Evolutionary conservation across 2,329 filamentous ascomycete species (phyloP).

Genomic region (Paracamarosporium sp.): DNA sequence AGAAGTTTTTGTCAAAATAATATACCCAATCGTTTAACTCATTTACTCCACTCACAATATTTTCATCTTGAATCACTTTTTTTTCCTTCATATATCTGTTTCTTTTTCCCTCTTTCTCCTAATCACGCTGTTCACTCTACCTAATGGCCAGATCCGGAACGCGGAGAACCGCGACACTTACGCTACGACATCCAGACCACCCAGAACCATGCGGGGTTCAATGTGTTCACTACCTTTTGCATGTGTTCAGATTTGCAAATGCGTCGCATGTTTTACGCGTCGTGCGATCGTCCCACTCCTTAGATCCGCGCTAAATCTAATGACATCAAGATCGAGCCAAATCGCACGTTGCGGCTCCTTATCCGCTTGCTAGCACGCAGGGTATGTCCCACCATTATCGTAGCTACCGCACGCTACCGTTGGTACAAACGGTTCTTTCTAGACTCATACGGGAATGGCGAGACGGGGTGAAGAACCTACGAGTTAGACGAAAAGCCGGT

Average conservation of each 20-base stretch:
- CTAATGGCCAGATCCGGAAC: neutral
- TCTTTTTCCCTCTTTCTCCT: neutral
- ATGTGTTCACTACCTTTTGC: neutral
- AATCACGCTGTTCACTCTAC: no score
- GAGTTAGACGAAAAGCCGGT: slow-evolving; percentile 2
- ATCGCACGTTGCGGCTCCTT: neutral
- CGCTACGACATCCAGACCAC: neutral
- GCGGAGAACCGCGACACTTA: neutral
- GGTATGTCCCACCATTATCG: neutral
- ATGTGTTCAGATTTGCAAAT: neutral
- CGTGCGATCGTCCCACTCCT: neutral
- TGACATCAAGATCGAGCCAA: slow-evolving; percentile 8
- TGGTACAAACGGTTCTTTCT: neutral
- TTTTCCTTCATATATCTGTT: neutral
- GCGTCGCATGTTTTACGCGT: neutral
- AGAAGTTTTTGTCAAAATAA: slow-evolving; percentile 84
- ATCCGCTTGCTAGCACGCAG: neutral
- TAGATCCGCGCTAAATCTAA: slow-evolving; percentile 4
- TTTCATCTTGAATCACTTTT: neutral
- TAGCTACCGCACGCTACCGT: neutral
- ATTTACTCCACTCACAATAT: neutral
- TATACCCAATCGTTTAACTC: neutral
- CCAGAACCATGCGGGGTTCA: neutral
- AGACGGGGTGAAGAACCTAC: neutral
- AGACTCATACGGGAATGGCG: neutral